phyloP scores from a whole-genome alignment of 306 rosid genomes.

The Fragaria iinumae region DNA sequence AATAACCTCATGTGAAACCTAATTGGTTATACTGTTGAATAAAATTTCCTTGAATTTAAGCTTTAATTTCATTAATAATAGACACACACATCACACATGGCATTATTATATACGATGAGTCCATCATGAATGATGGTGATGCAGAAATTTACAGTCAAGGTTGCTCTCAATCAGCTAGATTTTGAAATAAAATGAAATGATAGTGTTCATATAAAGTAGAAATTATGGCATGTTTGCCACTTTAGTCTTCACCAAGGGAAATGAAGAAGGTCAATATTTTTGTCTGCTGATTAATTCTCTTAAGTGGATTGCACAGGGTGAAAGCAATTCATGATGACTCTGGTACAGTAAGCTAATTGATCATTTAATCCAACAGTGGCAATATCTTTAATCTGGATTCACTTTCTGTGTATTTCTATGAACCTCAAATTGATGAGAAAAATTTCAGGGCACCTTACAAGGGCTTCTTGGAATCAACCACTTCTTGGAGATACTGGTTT shows the following conservation, averaged over 20 bases:
- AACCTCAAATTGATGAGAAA: background rate
- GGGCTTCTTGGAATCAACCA: background rate
- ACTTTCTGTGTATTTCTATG: background rate
- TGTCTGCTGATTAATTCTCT: background rate
- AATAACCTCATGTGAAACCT: conserved; percentile 16
- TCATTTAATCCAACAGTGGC: background rate
- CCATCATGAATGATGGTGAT: background rate
- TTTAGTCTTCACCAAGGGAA: background rate
- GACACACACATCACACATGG: background rate
- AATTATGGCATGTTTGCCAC: conserved; percentile 19
- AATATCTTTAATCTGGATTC: background rate
- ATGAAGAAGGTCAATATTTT: background rate
- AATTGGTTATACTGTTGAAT: background rate
- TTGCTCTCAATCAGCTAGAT: background rate
- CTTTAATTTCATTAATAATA: background rate
- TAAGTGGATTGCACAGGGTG: background rate
- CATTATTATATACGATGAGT: background rate
- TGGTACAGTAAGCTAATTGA: background rate
- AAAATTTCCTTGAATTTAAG: background rate
- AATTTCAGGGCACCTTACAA: background rate
- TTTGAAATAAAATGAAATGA: background rate
- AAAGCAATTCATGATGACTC: background rate
- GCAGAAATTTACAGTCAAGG: background rate
- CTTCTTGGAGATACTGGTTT: background rate
- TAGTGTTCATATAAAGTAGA: conserved; percentile 3